Evolutionary conservation across 225 moss, liverwort and hornwort species (phyloP).

Genomic region (Polytrichum commune): DNA sequence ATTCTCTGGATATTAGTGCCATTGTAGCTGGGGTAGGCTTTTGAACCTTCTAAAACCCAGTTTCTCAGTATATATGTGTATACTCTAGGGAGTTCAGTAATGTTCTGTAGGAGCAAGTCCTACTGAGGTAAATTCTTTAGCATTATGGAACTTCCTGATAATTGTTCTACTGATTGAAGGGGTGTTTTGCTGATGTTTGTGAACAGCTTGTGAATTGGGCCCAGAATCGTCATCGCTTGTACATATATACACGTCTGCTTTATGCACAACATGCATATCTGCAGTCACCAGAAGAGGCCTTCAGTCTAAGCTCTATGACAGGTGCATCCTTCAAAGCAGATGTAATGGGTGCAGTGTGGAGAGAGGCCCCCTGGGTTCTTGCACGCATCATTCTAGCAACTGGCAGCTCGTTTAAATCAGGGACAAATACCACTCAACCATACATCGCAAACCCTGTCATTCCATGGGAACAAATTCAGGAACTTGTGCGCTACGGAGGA

Average conservation of each 20-base stretch:
- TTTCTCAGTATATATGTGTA: neutral
- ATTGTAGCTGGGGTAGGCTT: conserved; percentile 68
- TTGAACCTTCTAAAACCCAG: conserved; percentile 11
- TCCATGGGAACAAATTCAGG: conserved; percentile 65
- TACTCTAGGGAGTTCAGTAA: neutral
- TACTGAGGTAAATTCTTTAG: too few species aligned
- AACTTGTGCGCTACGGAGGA: conserved; percentile 81
- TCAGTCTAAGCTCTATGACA: conserved; percentile 49
- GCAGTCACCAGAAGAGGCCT: conserved; percentile 36
- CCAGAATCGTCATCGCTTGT: conserved; percentile 66
- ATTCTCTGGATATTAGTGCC: conserved; percentile 47
- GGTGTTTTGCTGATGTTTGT: conserved; percentile 17
- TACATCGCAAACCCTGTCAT: conserved; percentile 32
- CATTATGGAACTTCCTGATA: too few species aligned
- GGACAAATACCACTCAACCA: conserved; percentile 9
- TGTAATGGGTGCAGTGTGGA: conserved; percentile 60
- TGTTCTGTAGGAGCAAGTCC: neutral
- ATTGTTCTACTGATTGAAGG: too few species aligned
- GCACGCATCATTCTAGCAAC: conserved; percentile 76
- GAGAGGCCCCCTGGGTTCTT: conserved; percentile 75
- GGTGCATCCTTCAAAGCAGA: conserved; percentile 48
- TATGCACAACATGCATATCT: conserved; percentile 52
- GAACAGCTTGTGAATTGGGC: conserved; percentile 63
- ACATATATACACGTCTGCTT: conserved; percentile 60
- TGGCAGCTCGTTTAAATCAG: conserved; percentile 60